These are phyloP conservation scores for Cadophora sp. DNA, from an alignment of 2,329 filamentous ascomycete species.

Conservation along the genomic window DNA sequence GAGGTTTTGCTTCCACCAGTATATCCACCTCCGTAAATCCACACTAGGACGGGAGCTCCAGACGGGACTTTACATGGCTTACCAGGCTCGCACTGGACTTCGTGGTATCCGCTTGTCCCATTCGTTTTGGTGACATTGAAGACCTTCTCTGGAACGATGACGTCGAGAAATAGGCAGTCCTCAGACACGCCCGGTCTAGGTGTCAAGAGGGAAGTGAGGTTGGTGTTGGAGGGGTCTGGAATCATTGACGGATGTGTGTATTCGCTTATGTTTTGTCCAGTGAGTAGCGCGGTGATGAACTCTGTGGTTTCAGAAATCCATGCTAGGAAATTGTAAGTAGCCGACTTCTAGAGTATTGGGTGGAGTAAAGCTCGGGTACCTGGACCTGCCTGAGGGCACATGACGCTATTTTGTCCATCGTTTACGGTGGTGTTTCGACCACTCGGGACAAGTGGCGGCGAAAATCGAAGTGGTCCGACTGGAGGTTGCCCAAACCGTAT, in stretches of 20 bases:
- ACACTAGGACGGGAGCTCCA: slow-evolving; percentile 53
- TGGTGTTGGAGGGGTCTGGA: background rate
- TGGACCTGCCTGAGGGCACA: slow-evolving; percentile 37
- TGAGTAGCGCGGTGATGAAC: slow-evolving; percentile 3
- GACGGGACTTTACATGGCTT: slow-evolving; percentile 14
- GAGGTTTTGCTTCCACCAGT: slow-evolving; percentile 50
- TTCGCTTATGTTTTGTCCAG: slow-evolving; percentile 14
- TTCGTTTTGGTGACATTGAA: slow-evolving; percentile 38
- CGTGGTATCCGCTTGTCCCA: slow-evolving; percentile 18
- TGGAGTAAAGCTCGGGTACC: background rate
- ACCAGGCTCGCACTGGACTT: slow-evolving; percentile 6
- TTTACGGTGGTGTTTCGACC: slow-evolving; percentile 44
- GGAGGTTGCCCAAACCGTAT: slow-evolving; percentile 55
- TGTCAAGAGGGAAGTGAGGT: slow-evolving; percentile 3
- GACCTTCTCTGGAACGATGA: slow-evolving; percentile 52
- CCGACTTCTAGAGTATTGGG: background rate
- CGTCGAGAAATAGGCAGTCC: slow-evolving; percentile 57
- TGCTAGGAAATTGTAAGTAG: background rate
- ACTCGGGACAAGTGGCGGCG: slow-evolving; percentile 47
- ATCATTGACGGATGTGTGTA: slow-evolving; percentile 15
- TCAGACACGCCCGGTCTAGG: slow-evolving; percentile 41
- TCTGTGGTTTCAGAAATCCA: slow-evolving; percentile 9
- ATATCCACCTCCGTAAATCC: slow-evolving; percentile 59
- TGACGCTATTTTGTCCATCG: slow-evolving; percentile 32
- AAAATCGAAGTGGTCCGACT: slow-evolving; percentile 52